A percentile compares a stretch with the other conserved stretches of the same genome.
Conservation (phyloP, 306 rosid genomes). For the Pueraria montana region DNA sequence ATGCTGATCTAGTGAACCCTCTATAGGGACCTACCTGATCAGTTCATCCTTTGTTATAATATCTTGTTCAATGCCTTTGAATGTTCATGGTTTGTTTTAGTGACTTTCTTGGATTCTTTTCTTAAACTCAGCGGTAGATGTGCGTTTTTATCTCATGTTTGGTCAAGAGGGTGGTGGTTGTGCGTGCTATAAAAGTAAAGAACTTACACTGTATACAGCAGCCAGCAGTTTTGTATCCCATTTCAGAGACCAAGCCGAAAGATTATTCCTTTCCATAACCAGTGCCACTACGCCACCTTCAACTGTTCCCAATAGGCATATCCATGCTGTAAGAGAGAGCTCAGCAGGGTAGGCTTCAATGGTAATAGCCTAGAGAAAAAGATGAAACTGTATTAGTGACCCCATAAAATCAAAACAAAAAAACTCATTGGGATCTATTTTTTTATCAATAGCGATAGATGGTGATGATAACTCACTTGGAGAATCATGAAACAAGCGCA, state of each 20-base stretch:
- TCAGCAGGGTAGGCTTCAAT: slow-evolving; percentile 89
- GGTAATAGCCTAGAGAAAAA: slow-evolving; percentile 71
- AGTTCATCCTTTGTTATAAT: background rate
- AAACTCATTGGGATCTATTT: background rate
- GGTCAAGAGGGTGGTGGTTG: slow-evolving; percentile 9
- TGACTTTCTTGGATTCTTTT: background rate
- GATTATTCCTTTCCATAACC: slow-evolving; percentile 77
- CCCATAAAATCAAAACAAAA: background rate
- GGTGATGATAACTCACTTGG: slow-evolving; percentile 59
- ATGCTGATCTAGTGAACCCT: background rate
- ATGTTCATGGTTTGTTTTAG: background rate
- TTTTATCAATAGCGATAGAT: background rate
- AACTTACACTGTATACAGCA: slow-evolving; percentile 77
- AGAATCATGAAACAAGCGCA: slow-evolving; percentile 89
- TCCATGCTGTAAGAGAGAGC: slow-evolving; percentile 96
- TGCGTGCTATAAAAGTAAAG: background rate
- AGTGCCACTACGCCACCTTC: slow-evolving; percentile 85
- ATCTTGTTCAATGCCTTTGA: background rate
- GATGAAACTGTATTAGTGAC: slow-evolving; percentile 30
- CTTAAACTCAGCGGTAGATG: background rate
- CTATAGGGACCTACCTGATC: background rate
- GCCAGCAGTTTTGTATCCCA: slow-evolving; percentile 84
- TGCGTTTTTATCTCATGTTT: too few species aligned
- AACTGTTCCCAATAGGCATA: slow-evolving; percentile 81
- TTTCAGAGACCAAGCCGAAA: slow-evolving; percentile 72